Evolutionary conservation across 192 early-diverging fungal genomes (phyloP).

Genomic region (Phycomyces nitens): DNA sequence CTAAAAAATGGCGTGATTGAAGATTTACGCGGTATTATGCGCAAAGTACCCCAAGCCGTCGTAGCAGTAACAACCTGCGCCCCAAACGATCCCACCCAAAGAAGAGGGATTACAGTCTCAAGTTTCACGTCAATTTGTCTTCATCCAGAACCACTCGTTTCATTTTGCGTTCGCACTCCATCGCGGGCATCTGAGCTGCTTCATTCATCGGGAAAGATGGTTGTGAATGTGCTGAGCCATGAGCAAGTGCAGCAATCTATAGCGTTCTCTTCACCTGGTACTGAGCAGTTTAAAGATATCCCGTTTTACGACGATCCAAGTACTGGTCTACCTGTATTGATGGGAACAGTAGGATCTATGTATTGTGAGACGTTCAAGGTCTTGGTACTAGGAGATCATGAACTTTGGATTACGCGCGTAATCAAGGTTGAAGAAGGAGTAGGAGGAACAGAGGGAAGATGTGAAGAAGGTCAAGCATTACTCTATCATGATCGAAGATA

Average conservation of each 20-base stretch:
- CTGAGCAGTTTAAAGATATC: slow-evolving; percentile 47
- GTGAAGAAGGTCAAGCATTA: slow-evolving; percentile 39
- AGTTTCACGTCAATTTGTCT: slow-evolving; percentile 66
- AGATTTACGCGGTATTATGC: slow-evolving; percentile 50
- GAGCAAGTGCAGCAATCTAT: slow-evolving; percentile 55
- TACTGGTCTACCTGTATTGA: slow-evolving; percentile 51
- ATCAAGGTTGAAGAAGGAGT: slow-evolving; percentile 52
- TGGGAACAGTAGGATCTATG: slow-evolving; percentile 54
- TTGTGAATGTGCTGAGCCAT: slow-evolving; percentile 54
- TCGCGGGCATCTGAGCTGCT: slow-evolving; percentile 56
- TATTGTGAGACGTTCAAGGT: slow-evolving; percentile 49
- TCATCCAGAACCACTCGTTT: slow-evolving; percentile 52
- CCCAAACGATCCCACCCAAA: slow-evolving; percentile 29
- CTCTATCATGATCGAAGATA: slow-evolving; percentile 51
- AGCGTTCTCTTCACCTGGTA: slow-evolving; percentile 55
- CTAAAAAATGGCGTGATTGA: not conserved
- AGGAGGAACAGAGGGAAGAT: slow-evolving; percentile 26
- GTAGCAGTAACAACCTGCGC: slow-evolving; percentile 50
- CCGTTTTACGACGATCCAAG: slow-evolving; percentile 38
- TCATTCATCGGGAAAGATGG: slow-evolving; percentile 47
- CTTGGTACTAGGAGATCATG: slow-evolving; percentile 58
- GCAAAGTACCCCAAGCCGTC: slow-evolving; percentile 60
- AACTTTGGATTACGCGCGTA: slow-evolving; percentile 59
- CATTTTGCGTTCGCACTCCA: slow-evolving; percentile 60
- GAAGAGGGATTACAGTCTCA: slow-evolving; percentile 61